Percentiles rank a stretch among this genome's conserved stretches.
Evolutionary conservation across 768 basidiomycete genomes (phyloP).

Genomic region (Phlebiopsis gigantea): DNA sequence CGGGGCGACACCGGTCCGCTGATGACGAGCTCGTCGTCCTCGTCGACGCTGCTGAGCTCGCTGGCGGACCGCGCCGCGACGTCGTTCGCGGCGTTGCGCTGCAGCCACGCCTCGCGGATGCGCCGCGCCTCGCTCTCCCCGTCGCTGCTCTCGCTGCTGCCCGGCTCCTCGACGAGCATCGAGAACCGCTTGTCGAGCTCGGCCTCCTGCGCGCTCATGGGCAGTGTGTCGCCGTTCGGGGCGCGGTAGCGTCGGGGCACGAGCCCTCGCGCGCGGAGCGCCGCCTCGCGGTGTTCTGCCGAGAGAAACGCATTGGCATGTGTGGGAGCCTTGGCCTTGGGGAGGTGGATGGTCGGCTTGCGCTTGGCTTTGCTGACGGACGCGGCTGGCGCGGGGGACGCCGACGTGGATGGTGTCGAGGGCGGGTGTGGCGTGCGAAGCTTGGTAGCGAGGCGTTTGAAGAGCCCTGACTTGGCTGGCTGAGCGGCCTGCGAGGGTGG

Average conservation of each 20-base stretch:
- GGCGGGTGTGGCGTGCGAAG: conserved; percentile 4
- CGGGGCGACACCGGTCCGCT: neutral
- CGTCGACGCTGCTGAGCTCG: neutral
- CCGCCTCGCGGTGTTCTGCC: conserved; percentile 36
- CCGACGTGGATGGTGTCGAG: neutral
- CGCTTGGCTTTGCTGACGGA: neutral
- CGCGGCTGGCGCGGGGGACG: neutral
- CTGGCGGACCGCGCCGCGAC: neutral
- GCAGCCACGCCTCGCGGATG: conserved; percentile 8
- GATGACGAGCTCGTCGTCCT: conserved; percentile 3
- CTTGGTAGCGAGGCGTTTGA: conserved; percentile 14
- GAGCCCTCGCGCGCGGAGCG: conserved; percentile 56
- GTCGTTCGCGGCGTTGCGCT: neutral
- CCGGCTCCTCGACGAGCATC: neutral
- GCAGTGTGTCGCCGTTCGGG: conserved; percentile 6
- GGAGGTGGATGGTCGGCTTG: neutral
- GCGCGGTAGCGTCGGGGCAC: conserved; percentile 30
- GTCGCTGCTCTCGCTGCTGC: neutral
- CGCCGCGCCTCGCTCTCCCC: conserved; percentile 10
- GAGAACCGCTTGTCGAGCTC: conserved; percentile 7
- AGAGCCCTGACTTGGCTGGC: conserved; percentile 6
- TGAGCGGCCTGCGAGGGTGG: neutral
- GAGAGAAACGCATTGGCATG: conserved; percentile 8
- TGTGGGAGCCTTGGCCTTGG: neutral
- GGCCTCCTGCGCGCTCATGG: conserved; percentile 14